These are phyloP conservation scores for Penicillium pulvis DNA, from an alignment of 495 filamentous ascomycete genomes.

Conservation along the genomic window DNA sequence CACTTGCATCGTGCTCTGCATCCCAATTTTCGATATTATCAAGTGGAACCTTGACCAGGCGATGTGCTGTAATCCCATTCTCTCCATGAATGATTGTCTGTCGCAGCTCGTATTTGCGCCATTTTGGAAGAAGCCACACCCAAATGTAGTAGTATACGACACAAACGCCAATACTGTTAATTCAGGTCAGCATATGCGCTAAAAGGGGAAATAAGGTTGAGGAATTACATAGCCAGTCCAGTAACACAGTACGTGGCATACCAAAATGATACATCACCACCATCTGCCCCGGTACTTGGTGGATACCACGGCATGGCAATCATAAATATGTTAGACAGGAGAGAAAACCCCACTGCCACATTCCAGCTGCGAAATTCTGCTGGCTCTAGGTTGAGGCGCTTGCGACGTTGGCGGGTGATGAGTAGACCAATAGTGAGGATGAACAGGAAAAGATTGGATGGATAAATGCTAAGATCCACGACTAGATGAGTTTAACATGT, in stretches of 20 bases:
- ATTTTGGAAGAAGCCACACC: slow-evolving; percentile 53
- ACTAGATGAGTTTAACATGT: slow-evolving; percentile 33
- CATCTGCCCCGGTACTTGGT: slow-evolving; percentile 54
- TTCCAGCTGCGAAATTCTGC: slow-evolving; percentile 58
- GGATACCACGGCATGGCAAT: slow-evolving; percentile 69
- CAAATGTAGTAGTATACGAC: slow-evolving; percentile 59
- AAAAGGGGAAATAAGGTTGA: neutral
- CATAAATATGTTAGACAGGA: slow-evolving; percentile 57
- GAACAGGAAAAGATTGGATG: slow-evolving; percentile 54
- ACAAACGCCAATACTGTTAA: slow-evolving; percentile 48
- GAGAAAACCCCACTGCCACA: slow-evolving; percentile 53
- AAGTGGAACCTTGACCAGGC: slow-evolving; percentile 55
- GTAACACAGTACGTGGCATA: slow-evolving; percentile 63
- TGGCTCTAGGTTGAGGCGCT: slow-evolving; percentile 41
- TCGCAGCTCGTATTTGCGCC: slow-evolving; percentile 53
- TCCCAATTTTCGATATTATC: slow-evolving; percentile 55
- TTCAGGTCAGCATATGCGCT: neutral
- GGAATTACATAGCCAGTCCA: slow-evolving; percentile 57
- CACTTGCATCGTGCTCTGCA: slow-evolving; percentile 56
- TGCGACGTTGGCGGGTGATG: slow-evolving; percentile 51
- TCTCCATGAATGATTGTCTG: slow-evolving; percentile 54
- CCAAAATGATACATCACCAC: slow-evolving; percentile 67
- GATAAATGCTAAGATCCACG: slow-evolving; percentile 56
- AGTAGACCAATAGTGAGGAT: slow-evolving; percentile 56
- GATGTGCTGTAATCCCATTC: slow-evolving; percentile 52